Percentiles rank a stretch among this genome's conserved stretches.
These are phyloP conservation scores for Trichoderma erinaceum DNA, from an alignment of 495 filamentous ascomycete genomes.

Conservation along the genomic window DNA sequence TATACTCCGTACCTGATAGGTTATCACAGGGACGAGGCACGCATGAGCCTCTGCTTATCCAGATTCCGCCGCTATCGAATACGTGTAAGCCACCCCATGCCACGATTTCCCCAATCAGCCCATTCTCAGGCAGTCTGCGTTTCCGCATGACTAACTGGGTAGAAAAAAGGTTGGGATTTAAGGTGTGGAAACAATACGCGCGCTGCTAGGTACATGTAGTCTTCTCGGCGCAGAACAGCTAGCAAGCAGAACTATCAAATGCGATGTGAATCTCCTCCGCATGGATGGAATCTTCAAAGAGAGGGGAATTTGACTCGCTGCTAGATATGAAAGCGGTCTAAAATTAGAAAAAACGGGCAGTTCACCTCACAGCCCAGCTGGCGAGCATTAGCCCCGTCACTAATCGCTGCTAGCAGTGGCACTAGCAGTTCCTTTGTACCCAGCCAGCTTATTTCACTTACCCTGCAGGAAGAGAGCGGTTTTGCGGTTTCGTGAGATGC, in stretches of 20 bases:
- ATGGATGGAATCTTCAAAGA: background rate
- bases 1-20: no score
- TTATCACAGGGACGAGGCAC: background rate
- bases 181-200: no score
- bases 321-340: background rate
- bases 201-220: no score
- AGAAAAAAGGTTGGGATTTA: background rate
- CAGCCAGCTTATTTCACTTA: background rate
- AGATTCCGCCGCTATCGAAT: background rate
- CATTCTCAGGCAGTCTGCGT: background rate
- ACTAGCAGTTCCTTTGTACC: background rate
- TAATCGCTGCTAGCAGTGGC: background rate
- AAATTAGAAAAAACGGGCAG: conserved; percentile 1
- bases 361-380: conserved; percentile 10
- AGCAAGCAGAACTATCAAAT: background rate
- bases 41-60: background rate
- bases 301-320: background rate
- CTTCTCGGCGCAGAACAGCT: background rate
- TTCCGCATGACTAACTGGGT: background rate
- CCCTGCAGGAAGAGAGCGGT: no score
- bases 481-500: no score
- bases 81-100: background rate
- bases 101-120: background rate
- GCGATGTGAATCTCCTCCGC: background rate
- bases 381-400: background rate